phyloP scores from a whole-genome alignment of 164 flowering plant genomes.

The Magnolia sinica region DNA sequence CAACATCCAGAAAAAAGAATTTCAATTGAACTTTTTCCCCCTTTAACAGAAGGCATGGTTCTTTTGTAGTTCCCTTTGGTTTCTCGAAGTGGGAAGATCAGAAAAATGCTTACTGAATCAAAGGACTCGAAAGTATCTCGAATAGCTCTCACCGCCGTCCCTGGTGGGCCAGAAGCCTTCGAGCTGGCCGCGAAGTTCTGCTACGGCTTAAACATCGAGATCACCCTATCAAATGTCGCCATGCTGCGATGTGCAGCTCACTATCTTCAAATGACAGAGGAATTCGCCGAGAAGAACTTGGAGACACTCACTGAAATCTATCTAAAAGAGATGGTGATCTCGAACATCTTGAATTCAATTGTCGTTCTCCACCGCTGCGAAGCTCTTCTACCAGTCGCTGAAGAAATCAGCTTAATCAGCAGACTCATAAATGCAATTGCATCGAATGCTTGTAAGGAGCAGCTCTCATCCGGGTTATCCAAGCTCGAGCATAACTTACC shows the following conservation, averaged over 20 bases:
- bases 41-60: not conserved
- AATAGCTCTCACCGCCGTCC: constrained; percentile 49
- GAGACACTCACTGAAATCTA: constrained; percentile 55
- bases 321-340: constrained; percentile 63
- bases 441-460: constrained; percentile 83
- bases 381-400: constrained; percentile 64
- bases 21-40: not conserved
- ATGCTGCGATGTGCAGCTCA: constrained; percentile 66
- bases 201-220: constrained; percentile 72
- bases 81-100: constrained; percentile 80
- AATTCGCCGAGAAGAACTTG: constrained; percentile 73
- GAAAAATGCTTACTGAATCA: constrained; percentile 63
- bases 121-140: constrained; percentile 63
- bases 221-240: constrained; percentile 69
- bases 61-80: constrained; percentile 81
- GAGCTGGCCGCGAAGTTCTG: constrained; percentile 95
- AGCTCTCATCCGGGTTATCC: constrained; percentile 75
- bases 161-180: constrained; percentile 90
- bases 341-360: constrained; percentile 70
- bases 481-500: constrained; percentile 68
- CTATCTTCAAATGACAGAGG: constrained; percentile 90
- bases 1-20: not conserved
- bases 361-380: constrained; percentile 77
- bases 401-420: constrained; percentile 61
- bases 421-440: constrained; percentile 69